Conservation (phyloP, 495 filamentous ascomycete species). For the Penicillium soppii region DNA sequence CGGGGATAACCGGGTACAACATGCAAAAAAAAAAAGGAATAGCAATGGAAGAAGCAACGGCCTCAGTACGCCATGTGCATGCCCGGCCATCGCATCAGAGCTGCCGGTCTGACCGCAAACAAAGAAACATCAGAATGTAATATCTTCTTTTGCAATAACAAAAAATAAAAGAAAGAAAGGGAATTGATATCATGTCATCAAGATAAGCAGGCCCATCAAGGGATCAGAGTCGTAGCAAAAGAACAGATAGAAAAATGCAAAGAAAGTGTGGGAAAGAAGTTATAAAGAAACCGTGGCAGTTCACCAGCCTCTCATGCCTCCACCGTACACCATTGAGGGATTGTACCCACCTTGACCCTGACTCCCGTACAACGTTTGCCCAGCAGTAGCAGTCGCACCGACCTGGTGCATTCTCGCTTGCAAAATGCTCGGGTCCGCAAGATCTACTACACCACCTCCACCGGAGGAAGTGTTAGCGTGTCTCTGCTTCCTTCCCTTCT, state of each 20-base stretch:
- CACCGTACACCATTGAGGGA: conserved; percentile 80
- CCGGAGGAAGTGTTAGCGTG: conserved; percentile 99
- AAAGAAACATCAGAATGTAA: conserved; percentile 31
- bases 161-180: conserved; percentile 22
- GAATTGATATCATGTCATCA: conserved; percentile 41
- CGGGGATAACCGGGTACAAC: conserved; percentile 20
- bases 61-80: conserved; percentile 39
- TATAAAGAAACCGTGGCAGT: conserved; percentile 21
- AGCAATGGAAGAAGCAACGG: conserved; percentile 7
- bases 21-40: conserved; percentile 21
- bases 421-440: conserved; percentile 99
- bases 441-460: conserved; percentile 97
- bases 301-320: conserved; percentile 74
- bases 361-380: conserved; percentile 83
- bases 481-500: conserved; percentile 99
- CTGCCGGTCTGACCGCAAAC: conserved; percentile 29
- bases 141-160: conserved; percentile 22
- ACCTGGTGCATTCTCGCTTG: conserved; percentile 94
- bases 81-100: conserved; percentile 33
- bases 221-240: conserved; percentile 18
- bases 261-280: conserved; percentile 16
- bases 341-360: conserved; percentile 99
- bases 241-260: conserved; percentile 13
- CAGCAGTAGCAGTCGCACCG: conserved; percentile 62
- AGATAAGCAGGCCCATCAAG: conserved; percentile 17